These are phyloP conservation scores for Candolleomyces efflorescens DNA, from an alignment of 768 basidiomycete genomes.

Conservation along the genomic window DNA sequence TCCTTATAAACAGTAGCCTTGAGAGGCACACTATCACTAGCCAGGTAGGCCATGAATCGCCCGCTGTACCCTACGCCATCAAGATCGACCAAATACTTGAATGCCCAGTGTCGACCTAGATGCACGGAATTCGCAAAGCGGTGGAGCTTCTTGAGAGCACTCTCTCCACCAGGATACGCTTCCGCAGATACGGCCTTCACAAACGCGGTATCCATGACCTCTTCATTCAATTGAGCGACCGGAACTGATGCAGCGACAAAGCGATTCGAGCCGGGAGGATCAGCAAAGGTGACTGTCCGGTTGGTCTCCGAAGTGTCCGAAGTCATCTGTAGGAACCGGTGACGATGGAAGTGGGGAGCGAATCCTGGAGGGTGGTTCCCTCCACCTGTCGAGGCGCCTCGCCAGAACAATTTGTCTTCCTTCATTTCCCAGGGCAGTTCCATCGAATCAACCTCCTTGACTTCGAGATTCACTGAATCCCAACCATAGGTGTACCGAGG, in stretches of 20 bases:
- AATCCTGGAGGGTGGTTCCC: slow-evolving; percentile 77
- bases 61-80: slow-evolving; percentile 97
- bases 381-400: slow-evolving; percentile 88
- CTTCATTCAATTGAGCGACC: slow-evolving; percentile 49
- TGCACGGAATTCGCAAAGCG: slow-evolving; percentile 70
- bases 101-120: slow-evolving; percentile 84
- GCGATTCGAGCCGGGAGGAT: slow-evolving; percentile 7
- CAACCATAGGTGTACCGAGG: slow-evolving; percentile 77
- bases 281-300: slow-evolving; percentile 13
- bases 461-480: slow-evolving; percentile 62
- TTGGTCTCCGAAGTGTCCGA: slow-evolving; percentile 44
- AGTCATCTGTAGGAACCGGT: slow-evolving; percentile 74
- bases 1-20: slow-evolving; percentile 92
- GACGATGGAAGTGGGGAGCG: slow-evolving; percentile 70
- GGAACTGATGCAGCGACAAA: slow-evolving; percentile 10
- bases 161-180: slow-evolving; percentile 67
- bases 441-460: slow-evolving; percentile 71
- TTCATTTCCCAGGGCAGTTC: slow-evolving; percentile 82
- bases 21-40: slow-evolving; percentile 84
- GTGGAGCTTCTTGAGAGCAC: slow-evolving; percentile 52
- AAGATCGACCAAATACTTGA: slow-evolving; percentile 89
- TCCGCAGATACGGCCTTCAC: slow-evolving; percentile 64
- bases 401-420: slow-evolving; percentile 74
- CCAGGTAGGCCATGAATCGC: slow-evolving; percentile 79
- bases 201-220: slow-evolving; percentile 83